phyloP scores from a whole-genome alignment of 1,284 basidiomycete species.

The Ustilago trichophora region DNA sequence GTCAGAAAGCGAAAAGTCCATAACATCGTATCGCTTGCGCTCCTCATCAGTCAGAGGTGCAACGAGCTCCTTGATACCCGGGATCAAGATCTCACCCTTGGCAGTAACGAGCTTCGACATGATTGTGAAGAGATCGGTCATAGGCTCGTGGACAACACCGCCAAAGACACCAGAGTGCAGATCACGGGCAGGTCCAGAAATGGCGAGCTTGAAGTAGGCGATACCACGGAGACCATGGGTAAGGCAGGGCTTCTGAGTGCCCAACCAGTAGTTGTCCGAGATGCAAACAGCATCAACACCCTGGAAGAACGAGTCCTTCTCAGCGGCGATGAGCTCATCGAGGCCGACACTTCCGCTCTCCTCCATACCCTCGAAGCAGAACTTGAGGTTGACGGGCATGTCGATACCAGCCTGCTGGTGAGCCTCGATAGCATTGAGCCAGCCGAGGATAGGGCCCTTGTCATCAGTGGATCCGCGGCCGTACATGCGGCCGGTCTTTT shows the following conservation, averaged over 20 bases:
- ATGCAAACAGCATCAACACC: constrained; percentile 96
- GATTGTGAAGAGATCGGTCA: constrained; percentile 74
- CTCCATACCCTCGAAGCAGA: constrained; percentile 98
- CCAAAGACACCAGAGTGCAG: constrained; percentile 80
- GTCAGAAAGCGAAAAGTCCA: constrained; percentile 71
- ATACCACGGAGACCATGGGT: constrained; percentile 76
- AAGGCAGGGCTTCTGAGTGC: constrained; percentile 67
- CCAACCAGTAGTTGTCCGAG: constrained; percentile 68
- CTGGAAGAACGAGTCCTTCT: constrained; percentile 85
- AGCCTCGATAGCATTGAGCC: constrained; percentile 93
- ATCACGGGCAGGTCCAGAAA: constrained; percentile 86
- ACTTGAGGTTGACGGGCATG: constrained; percentile 90
- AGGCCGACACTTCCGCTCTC: constrained; percentile 93
- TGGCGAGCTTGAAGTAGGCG: constrained; percentile 84
- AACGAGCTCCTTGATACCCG: constrained; percentile 90
- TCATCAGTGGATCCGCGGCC: constrained; percentile 73
- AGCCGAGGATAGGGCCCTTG: constrained; percentile 73
- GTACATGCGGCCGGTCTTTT: constrained; percentile 77
- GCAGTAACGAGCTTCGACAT: constrained; percentile 82
- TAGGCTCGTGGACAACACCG: constrained; percentile 68
- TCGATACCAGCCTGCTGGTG: constrained; percentile 77
- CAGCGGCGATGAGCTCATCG: constrained; percentile 84
- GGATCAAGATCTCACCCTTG: constrained; percentile 85
- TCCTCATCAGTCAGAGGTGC: constrained; percentile 80
- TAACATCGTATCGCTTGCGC: constrained; percentile 70